Conservation (phyloP, 2,329 filamentous ascomycete species). For the Paecilomyces dactylethromorphus region DNA sequence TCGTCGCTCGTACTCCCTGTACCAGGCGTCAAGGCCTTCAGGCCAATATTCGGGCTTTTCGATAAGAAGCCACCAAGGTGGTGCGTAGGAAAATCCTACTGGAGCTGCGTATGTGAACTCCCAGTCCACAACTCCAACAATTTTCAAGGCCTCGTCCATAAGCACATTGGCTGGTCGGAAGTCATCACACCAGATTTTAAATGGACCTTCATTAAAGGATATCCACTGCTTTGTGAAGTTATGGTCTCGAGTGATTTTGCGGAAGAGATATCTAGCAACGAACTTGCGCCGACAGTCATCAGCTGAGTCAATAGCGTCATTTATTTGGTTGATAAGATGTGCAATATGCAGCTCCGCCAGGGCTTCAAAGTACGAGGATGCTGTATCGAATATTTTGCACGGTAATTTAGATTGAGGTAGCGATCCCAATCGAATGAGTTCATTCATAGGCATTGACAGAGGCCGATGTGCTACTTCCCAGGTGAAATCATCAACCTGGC, state of each 20-base stretch:
- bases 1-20: slow-evolving; percentile 6
- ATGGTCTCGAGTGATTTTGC: neutral
- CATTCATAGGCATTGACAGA: slow-evolving; percentile 33
- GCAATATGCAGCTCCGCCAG: slow-evolving; percentile 35
- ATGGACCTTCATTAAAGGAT: neutral
- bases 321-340: slow-evolving; percentile 26
- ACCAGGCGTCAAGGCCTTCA: slow-evolving; percentile 12
- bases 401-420: neutral
- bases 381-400: slow-evolving; percentile 9
- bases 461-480: slow-evolving; percentile 32
- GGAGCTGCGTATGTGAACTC: slow-evolving; percentile 19
- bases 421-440: slow-evolving; percentile 6
- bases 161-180: neutral
- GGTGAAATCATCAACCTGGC: neutral
- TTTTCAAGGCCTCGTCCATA: neutral
- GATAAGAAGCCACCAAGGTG: slow-evolving; percentile 19
- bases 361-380: slow-evolving; percentile 27
- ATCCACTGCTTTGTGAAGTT: neutral
- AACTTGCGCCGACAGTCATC: neutral
- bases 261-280: neutral
- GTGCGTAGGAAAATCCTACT: slow-evolving; percentile 11
- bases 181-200: neutral
- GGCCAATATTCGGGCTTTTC: slow-evolving; percentile 17
- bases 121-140: slow-evolving; percentile 15
- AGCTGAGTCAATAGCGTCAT: slow-evolving; percentile 20